Base-by-base conservation (phyloP, 1,139 yeast species). In the Debaryomyces sp. region DNA sequence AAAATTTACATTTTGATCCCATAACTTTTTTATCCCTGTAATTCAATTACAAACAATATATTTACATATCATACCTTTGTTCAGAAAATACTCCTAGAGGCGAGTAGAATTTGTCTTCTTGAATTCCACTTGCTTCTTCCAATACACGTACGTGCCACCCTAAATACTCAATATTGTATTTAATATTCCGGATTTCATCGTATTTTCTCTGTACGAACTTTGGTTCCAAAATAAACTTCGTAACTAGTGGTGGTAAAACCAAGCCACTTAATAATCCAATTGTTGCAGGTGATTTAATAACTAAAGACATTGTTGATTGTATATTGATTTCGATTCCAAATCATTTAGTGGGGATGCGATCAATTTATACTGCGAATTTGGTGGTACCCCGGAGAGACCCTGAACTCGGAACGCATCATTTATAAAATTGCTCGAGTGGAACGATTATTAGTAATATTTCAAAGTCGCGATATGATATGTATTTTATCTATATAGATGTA, bases 131-230 rank as follows among this genome's bases (percentile, higher is more conserved):
- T 4, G 57, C 56, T 52, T 72, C 74, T 47, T 73, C 71, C 51
- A 70, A 49, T 44, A 59, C 60, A 30, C 76, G 61, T 4, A 73
- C 68, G 33, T 69, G 63, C 77, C 77, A 72, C n/a, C 76, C 77
- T 13, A 71, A 61, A 48, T 61, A 60, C 49, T 73, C 76, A 50
- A 73, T 42, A 48, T 66, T 69, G 51, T 70, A 67, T 48, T 66
- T 68, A 36, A 73, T 58, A 24, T 58, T 55, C 47, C 71, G 70
- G 22, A 72, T 64, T 49, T 72, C 77, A 37, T 67, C 64, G 46
- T 58, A 62, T 38, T 62, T 64, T 6, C 59, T 43, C 22, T 64
- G 64, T 36, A 64, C 54, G 40, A 61, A 57, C 23, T 54, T 48
- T 6, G 75, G 76, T 21, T 61, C 54, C 24, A 70, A 53, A 6